Base-by-base conservation (phyloP, 1,139 yeast genomes). In the Candida pseudoviswanathii region DNA sequence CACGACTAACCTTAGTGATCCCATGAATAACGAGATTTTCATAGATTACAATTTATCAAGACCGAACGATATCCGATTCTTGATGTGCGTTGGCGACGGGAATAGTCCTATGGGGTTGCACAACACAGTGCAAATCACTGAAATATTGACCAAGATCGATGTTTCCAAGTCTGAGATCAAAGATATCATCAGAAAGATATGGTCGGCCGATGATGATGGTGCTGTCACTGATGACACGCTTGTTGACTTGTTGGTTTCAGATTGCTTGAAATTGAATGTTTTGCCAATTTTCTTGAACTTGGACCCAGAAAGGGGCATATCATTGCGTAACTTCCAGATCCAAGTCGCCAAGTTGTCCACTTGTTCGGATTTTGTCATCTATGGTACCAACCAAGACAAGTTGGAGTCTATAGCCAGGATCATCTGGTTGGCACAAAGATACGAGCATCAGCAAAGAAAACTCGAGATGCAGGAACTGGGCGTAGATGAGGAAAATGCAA, bases 311-410 rank as follows among this genome's bases (percentile, higher is more conserved):
- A 67, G 75, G 31, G 95, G 94, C 10, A 82, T 86, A 3, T 83
- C 88, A 5, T 71, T 87, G 45, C 75, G 96, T 53, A 88, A 88
- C 62, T 89, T 87, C 64, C 87, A 85, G 57, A 84, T 85, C 51
- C 96, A 89, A 66, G 89, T 82, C 6, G 78, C 88, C 24, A 89
- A 87, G 60, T 70, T 83, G 61, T 85, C 90, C 6, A 73, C 79
- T 16, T 73, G 87, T 31, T 80, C 92, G 0, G 96, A 89, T 61
- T 79, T 88, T 50, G 69, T 86, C 26, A 81, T 89, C 10, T 89
- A 88, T 61, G 63, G 69, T 51, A 73, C 81, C 10, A 36, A 50
- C 21, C 50, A 50, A 3, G 74, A 80, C 54, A 62, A 58, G 29
- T 74, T 81, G 57, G 61, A 62, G 21, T 64, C 81, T 3, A 62